Evolutionary conservation across 2,329 filamentous ascomycete species (phyloP), one percentile per base, ranked within the genome.

Genomic region (Fonsecaea nubica): DNA sequence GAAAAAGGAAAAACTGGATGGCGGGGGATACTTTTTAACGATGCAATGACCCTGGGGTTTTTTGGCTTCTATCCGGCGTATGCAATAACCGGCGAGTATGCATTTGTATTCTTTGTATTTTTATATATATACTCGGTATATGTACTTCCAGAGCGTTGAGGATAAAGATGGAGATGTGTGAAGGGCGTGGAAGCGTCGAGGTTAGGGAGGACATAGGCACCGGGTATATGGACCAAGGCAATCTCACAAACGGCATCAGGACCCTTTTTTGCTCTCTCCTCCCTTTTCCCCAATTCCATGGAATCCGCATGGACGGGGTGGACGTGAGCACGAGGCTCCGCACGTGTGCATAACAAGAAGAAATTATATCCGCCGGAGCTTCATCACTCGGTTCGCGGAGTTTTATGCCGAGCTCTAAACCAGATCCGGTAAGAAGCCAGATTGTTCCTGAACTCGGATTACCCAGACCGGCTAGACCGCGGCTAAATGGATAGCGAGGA

Each of bases 401-500:
- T 50, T 25, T 13, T 50, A 50, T 50, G 21, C 45, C 45, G 58
- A 65, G 58, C 18, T 54, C 56, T 55, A 64, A 35, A 48, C 62
- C 56, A 8, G 15, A 56, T 42, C 2, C 13, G 25, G 61, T 38
- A 58, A 48, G 45, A 53, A 40, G 25, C 36, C 36, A 52, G 42
- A n/a, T 35, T 21, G 56, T 52, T 18, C 63, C 58, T 56, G 57
- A 30, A 52, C 36, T 58, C 58, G 58, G 48, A 61, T 62, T 50
- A n/a, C 63, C 58, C 57, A 42, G 40, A 18, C 13, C 3, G 48
- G 63, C 50, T 61, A 65, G 52, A 2, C 2, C 12, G 25, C 63
- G 63, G 57, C 57, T 57, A 61, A 57, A 53, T 38, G n/a, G 48
- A 36, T 21, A 58, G 58, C 63, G 57, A 62, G 10, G 5, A 45